Base-by-base conservation (phyloP, 257 asterid species). In the Eucommia ulmoides region DNA sequence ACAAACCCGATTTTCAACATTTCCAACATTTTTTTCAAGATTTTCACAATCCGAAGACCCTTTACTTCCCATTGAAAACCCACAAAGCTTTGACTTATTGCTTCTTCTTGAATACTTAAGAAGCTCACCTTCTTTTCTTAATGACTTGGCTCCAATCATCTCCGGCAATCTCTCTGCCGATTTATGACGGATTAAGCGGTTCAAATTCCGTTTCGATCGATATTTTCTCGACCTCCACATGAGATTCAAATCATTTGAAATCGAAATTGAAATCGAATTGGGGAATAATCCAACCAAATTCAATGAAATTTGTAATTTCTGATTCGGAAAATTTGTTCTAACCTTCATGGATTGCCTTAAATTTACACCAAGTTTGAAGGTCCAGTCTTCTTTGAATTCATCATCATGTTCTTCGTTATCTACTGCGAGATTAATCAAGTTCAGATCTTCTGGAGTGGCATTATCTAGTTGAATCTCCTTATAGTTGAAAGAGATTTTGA, bases 191-290 rank as follows among this genome's bases (percentile, higher is more conserved):
- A 53, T 42, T 29, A 65, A 25, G 47, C 20, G 51, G 51, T 70
- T 74, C 29, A 24, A 33, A 53, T 54, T 60, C 58, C 87, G 74
- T 49, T 60, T 83, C 25, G 99, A 72, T 56, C 99, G 96, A 19
- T 56, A 65, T 70, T 83, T 91, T 65, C 95, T 76, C 51, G 92
- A 83, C 51, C 55, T 63, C 96, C 99, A 91, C 60, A 73, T 70
- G 20, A 68, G 22, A 47, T 61, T 41, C 50, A 72, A 67, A 45
- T 65, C 33, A 49, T 68, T 70, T 23, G 69, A 63, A 49, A 60
- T 29, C 17, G 54, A 65, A 64, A 65, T 54, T 54, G 52, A 1
- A 15, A 16, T 38, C 5, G 45, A 38, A 38, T 58, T 76, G 49
- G 76, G 55, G 62, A 77, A 77, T 63, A 86, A 56, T 19, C 89